Conservation (phyloP, 2,329 filamentous ascomycete genomes). For the Aspergillus uvarum region DNA sequence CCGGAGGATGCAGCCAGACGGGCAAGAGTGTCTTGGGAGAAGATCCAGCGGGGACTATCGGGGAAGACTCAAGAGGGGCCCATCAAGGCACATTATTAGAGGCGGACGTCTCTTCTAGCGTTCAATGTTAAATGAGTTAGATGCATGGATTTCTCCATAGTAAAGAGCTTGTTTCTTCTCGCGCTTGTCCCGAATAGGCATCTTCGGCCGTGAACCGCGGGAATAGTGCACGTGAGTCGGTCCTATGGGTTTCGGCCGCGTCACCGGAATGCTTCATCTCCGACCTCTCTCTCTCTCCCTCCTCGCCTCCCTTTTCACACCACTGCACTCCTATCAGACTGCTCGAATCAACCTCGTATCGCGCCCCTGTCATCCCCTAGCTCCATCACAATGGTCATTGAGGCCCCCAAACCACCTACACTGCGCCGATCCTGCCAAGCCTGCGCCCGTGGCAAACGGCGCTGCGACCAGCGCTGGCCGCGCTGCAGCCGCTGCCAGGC, state of each 20-base stretch:
- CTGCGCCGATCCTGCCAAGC: constrained; percentile 30
- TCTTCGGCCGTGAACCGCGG: background rate
- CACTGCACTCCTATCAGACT: background rate
- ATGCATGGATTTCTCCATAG: background rate
- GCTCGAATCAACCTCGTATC: background rate
- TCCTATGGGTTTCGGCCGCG: background rate
- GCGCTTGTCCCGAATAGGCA: background rate
- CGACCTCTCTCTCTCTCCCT: background rate
- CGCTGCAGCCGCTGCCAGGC: constrained; percentile 26
- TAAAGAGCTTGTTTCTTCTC: too few species aligned
- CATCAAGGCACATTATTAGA: background rate
- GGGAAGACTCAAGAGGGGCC: background rate
- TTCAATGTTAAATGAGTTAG: background rate
- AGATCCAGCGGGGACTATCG: constrained; percentile 13
- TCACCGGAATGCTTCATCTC: background rate
- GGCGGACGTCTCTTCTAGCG: background rate
- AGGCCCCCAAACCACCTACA: constrained; percentile 8
- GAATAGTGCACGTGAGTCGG: background rate
- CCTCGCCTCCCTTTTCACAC: background rate
- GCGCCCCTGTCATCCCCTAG: background rate
- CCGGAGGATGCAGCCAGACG: constrained; percentile 20
- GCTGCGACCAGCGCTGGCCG: constrained; percentile 29
- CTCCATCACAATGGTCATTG: background rate
- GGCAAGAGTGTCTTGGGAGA: constrained; percentile 22
- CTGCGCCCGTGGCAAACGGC: constrained; percentile 29